Evolutionary conservation across 179 eudicot genomes (phyloP).

Genomic region (Silene vulgaris): DNA sequence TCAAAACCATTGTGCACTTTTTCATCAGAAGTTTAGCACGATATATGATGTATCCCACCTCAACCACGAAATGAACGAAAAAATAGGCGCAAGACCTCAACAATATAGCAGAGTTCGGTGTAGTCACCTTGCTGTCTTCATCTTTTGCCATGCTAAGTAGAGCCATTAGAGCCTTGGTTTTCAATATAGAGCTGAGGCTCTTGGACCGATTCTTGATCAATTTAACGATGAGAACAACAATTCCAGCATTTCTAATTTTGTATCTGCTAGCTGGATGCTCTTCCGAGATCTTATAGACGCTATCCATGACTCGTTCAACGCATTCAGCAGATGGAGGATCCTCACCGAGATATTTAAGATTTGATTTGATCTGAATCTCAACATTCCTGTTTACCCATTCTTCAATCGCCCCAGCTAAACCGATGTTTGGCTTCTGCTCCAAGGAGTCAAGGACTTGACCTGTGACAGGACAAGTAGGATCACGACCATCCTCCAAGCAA

Average conservation of each 20-base stretch:
- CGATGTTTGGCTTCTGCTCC: conserved; percentile 62
- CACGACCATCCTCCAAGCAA: conserved; percentile 61
- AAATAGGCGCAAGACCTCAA: neutral
- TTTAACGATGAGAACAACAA: conserved; percentile 35
- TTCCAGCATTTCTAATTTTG: conserved; percentile 48
- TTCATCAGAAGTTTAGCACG: neutral
- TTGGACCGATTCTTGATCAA: conserved; percentile 43
- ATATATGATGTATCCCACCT: neutral
- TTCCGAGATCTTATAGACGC: conserved; percentile 45
- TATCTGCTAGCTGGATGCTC: conserved; percentile 57
- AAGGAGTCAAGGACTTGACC: conserved; percentile 52
- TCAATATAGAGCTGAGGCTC: conserved; percentile 37
- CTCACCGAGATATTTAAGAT: conserved; percentile 43
- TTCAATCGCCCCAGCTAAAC: conserved; percentile 71
- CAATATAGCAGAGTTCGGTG: conserved; percentile 1
- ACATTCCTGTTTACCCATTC: conserved; percentile 62
- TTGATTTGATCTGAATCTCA: conserved; percentile 50
- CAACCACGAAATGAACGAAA: neutral
- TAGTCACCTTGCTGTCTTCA: conserved; percentile 60
- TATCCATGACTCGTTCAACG: conserved; percentile 43
- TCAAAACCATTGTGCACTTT: neutral
- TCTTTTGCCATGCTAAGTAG: conserved; percentile 59
- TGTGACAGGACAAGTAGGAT: conserved; percentile 66
- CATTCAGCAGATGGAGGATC: conserved; percentile 35
- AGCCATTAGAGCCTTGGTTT: conserved; percentile 55